These are phyloP conservation scores for Biancaea sappan DNA, from an alignment of 306 rosid genomes.

Conservation along the genomic window DNA sequence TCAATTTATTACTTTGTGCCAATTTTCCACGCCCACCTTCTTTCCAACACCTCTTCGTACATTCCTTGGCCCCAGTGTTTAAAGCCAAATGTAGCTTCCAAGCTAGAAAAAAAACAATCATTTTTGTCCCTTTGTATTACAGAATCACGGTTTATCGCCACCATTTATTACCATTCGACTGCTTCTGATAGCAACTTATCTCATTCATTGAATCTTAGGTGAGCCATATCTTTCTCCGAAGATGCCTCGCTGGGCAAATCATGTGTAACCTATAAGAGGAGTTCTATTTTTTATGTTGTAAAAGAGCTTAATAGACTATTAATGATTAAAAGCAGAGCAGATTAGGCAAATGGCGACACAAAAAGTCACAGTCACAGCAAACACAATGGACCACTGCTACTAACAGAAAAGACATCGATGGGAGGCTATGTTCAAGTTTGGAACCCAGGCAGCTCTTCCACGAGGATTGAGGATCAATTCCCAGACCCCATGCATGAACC, in stretches of 20 bases:
- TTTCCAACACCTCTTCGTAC: background rate
- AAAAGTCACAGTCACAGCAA: background rate
- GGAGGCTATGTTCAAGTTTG: background rate
- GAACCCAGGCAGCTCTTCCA: constrained; percentile 2
- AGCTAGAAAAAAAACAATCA: background rate
- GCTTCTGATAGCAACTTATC: background rate
- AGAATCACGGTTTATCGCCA: background rate
- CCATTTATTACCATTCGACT: background rate
- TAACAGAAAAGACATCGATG: background rate
- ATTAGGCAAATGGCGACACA: background rate
- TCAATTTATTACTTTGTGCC: background rate
- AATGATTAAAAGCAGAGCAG: background rate
- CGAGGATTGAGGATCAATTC: background rate
- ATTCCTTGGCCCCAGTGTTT: background rate
- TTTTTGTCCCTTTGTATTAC: background rate
- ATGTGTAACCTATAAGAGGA: background rate
- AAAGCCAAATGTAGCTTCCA: background rate
- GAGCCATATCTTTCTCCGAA: background rate
- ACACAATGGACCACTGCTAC: background rate
- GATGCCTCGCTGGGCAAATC: background rate
- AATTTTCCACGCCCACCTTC: background rate
- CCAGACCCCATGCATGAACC: background rate
- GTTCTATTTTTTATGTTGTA: background rate
- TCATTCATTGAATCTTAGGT: background rate
- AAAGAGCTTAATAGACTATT: background rate